Conservation (phyloP, 2,329 filamentous ascomycete genomes). For the Monosporascus cannonballus region DNA sequence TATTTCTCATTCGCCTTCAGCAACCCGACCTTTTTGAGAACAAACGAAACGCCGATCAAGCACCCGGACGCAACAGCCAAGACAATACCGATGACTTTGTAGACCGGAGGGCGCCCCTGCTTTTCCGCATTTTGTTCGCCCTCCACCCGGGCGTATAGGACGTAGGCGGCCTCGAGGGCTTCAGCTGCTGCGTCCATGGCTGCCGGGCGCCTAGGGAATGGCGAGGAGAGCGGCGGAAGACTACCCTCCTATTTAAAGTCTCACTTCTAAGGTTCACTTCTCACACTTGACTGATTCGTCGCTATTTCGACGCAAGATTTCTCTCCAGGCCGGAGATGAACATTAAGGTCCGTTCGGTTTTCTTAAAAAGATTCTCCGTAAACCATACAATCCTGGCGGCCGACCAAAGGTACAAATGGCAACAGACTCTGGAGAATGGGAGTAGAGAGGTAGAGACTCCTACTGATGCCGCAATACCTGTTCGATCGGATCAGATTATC, state of each 20-base stretch:
- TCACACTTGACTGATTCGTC: background rate
- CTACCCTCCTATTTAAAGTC: background rate
- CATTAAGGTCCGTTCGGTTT: background rate
- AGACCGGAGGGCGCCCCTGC: constrained; percentile 45
- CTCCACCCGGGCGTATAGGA: constrained; percentile 37
- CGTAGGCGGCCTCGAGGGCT: constrained; percentile 27
- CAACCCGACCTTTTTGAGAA: constrained; percentile 89
- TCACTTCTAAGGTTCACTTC: background rate
- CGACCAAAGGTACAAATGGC: no score
- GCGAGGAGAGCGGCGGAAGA: constrained; percentile 9
- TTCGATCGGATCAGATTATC: no score
- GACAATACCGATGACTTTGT: constrained; percentile 81
- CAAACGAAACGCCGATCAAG: constrained; percentile 93
- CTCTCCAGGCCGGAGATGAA: background rate
- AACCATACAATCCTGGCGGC: no score
- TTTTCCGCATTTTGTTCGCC: constrained; percentile 19
- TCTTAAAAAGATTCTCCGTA: no score
- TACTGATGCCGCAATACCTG: no score
- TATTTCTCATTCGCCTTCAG: constrained; percentile 94
- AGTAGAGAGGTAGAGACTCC: no score
- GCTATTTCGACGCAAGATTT: background rate
- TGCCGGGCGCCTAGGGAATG: constrained; percentile 5
- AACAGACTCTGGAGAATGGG: no score
- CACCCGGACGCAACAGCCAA: constrained; percentile 81
- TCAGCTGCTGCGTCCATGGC: constrained; percentile 32